Evolutionary conservation across 257 asterid genomes (phyloP).

Genomic region (Forsythia suspensa): DNA sequence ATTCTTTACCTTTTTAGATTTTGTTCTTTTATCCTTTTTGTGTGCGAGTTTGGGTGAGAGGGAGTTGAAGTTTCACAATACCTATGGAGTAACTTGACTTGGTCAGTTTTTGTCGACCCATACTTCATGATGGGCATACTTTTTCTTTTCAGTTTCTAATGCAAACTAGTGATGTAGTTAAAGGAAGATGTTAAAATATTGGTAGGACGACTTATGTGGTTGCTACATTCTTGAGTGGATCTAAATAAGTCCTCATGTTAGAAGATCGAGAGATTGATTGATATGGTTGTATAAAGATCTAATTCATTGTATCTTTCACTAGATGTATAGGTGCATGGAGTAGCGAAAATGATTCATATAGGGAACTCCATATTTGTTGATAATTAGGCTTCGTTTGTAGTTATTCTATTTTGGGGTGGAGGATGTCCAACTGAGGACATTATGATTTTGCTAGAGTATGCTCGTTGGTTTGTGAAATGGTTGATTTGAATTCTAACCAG

Average conservation of each 20-base stretch:
- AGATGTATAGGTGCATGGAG: background rate
- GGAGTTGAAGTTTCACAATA: background rate
- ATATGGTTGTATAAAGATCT: background rate
- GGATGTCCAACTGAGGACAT: background rate
- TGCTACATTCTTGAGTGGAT: background rate
- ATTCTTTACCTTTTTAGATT: no score
- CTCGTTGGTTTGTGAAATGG: background rate
- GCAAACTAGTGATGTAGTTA: background rate
- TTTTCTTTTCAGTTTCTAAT: background rate
- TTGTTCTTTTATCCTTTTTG: background rate
- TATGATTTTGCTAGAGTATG: background rate
- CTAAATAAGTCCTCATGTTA: background rate
- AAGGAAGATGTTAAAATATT: background rate
- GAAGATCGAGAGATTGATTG: background rate
- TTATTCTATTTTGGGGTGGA: background rate
- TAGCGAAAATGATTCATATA: background rate
- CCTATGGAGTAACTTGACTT: no score
- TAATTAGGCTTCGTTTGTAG: background rate
- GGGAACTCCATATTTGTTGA: background rate
- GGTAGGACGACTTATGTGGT: background rate
- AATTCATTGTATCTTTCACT: background rate
- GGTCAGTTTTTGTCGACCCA: background rate
- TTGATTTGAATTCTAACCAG: background rate
- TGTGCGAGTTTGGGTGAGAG: background rate
- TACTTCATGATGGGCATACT: background rate